Conservation (phyloP, 73 alveolate genomes). For the Paraurostyla sp. region DNA sequence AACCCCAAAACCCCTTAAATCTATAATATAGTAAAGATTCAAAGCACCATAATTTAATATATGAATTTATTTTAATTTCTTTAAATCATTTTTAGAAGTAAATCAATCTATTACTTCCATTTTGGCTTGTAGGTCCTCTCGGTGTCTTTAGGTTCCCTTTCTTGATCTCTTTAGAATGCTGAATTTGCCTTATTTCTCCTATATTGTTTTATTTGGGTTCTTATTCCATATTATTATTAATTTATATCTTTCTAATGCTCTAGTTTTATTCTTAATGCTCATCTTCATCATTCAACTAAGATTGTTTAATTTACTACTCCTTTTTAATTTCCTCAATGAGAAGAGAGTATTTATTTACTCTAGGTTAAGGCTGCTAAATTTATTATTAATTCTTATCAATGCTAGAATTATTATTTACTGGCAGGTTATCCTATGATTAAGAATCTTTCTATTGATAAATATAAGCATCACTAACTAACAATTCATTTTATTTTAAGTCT, state of each 20-base stretch:
- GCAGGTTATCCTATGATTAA: not conserved
- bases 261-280: not conserved
- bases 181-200: not conserved
- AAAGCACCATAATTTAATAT: too few species aligned
- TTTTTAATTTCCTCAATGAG: not conserved
- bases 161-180: not conserved
- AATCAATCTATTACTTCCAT: not conserved
- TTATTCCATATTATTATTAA: not conserved
- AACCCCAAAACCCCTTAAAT: too few species aligned
- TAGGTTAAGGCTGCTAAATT: not conserved
- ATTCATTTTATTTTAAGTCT: not conserved
- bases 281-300: not conserved
- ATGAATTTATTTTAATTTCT: too few species aligned
- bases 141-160: slow-evolving; percentile 17
- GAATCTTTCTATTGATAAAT: not conserved
- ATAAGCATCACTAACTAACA: too few species aligned
- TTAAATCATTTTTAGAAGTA: not conserved
- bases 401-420: not conserved
- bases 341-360: not conserved
- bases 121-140: slow-evolving; percentile 31
- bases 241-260: not conserved
- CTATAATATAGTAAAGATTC: too few species aligned
- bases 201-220: not conserved
- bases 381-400: not conserved
- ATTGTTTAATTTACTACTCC: not conserved